These are phyloP conservation scores for Phytophthora quininea DNA, from an alignment of 352 stramenopile species.

Conservation along the genomic window DNA sequence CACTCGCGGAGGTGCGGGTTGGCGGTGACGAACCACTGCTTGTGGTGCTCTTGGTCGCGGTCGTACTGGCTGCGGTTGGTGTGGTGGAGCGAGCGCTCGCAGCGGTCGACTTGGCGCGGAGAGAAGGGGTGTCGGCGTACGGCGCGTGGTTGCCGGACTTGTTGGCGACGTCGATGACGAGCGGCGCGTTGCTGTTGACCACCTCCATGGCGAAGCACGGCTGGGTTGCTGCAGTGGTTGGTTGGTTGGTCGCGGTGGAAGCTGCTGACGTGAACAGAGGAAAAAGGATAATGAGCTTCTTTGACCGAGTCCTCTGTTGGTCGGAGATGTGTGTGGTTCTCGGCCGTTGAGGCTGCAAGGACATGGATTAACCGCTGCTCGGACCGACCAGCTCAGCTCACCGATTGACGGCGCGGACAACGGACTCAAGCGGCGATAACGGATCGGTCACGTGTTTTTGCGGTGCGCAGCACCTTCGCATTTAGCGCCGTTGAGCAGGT, in stretches of 20 bases:
- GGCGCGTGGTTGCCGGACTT: conserved; percentile 34
- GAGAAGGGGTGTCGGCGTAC: conserved; percentile 32
- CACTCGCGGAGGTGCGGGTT: conserved; percentile 46
- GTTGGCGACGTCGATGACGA: conserved; percentile 32
- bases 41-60: conserved; percentile 23
- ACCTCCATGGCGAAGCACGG: conserved; percentile 26
- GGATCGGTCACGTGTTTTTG: no score
- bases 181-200: conserved; percentile 22
- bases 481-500: no score
- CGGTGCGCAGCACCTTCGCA: no score
- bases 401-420: no score
- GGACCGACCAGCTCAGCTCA: no score
- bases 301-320: no score
- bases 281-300: conserved; percentile 18
- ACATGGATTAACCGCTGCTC: no score
- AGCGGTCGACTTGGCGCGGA: conserved; percentile 19
- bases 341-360: no score
- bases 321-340: no score
- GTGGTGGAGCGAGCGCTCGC: conserved; percentile 37
- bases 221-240: conserved; percentile 4
- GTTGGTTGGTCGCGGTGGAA: not conserved
- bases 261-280: not conserved
- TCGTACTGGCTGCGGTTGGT: conserved; percentile 39
- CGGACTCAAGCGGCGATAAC: no score
- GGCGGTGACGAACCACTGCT: conserved; percentile 28